phyloP scores from a whole-genome alignment of 257 asterid species.

The Penstemon eatonii region DNA sequence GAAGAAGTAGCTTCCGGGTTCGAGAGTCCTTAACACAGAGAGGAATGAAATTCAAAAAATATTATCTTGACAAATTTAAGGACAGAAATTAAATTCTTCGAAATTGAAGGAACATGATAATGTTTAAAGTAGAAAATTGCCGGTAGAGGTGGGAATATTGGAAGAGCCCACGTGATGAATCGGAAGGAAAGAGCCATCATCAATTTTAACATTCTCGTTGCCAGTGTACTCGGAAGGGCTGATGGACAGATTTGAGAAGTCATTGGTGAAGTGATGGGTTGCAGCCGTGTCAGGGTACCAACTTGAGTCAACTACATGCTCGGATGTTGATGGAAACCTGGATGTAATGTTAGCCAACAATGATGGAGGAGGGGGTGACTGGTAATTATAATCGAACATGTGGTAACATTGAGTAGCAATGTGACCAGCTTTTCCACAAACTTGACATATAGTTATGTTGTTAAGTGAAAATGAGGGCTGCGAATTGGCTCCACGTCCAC shows the following conservation, averaged over 20 bases:
- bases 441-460: not conserved
- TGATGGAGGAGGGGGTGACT: not conserved
- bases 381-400: too few species aligned
- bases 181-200: not conserved
- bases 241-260: not conserved
- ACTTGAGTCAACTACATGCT: not conserved
- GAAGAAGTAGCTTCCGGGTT: not conserved
- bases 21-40: not conserved
- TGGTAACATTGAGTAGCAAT: too few species aligned
- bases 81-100: not conserved
- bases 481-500: not conserved
- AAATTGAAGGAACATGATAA: not conserved
- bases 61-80: not conserved
- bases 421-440: not conserved
- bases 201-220: not conserved
- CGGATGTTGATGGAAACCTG: too few species aligned
- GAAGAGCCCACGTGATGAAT: not conserved
- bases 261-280: not conserved
- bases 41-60: conserved; percentile 19
- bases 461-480: too few species aligned
- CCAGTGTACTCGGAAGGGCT: not conserved
- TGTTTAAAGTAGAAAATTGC: too few species aligned
- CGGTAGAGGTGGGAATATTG: too few species aligned
- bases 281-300: too few species aligned
- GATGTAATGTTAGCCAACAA: not conserved